Evolutionary conservation across 1,284 basidiomycete species (phyloP).

Genomic region (Tylopilus microsporus): DNA sequence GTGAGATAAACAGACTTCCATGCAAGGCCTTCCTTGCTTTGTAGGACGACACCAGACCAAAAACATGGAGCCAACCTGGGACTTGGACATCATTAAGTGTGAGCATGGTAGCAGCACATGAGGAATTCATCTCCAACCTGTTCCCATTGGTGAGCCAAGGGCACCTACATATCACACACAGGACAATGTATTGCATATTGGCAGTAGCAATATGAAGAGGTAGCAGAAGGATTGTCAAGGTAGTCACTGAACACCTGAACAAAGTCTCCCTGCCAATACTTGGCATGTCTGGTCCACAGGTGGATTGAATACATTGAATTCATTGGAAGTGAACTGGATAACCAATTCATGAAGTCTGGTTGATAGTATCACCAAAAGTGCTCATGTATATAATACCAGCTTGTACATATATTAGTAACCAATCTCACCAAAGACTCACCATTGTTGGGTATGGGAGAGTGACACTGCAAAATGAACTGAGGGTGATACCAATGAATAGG

Average conservation of each 20-base stretch:
- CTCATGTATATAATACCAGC: constrained; percentile 66
- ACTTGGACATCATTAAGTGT: no score
- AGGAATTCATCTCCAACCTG: constrained; percentile 68
- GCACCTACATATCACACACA: neutral
- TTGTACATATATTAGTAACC: constrained; percentile 79
- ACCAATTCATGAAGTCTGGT: constrained; percentile 74
- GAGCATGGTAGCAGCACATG: no score
- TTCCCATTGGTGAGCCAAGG: constrained; percentile 1
- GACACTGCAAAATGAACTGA: constrained; percentile 76
- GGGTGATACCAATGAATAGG: constrained; percentile 68
- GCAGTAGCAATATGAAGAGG: constrained; percentile 64
- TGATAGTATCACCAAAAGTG: constrained; percentile 69
- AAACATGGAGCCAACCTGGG: no score
- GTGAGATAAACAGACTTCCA: no score
- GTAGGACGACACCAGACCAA: no score
- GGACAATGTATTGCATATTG: constrained; percentile 44
- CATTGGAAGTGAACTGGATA: constrained; percentile 63
- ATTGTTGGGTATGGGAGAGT: constrained; percentile 70
- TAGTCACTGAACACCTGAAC: constrained; percentile 68
- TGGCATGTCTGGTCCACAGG: constrained; percentile 72
- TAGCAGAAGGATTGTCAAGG: constrained; percentile 67
- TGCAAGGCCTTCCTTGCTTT: no score
- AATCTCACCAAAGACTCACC: constrained; percentile 68
- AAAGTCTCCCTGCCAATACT: constrained; percentile 67
- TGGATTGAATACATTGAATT: constrained; percentile 67